Evolutionary conservation across 176 grass and related monocot species (phyloP), one percentile per base, ranked within the genome.

Genomic region (Musa acuminata): DNA sequence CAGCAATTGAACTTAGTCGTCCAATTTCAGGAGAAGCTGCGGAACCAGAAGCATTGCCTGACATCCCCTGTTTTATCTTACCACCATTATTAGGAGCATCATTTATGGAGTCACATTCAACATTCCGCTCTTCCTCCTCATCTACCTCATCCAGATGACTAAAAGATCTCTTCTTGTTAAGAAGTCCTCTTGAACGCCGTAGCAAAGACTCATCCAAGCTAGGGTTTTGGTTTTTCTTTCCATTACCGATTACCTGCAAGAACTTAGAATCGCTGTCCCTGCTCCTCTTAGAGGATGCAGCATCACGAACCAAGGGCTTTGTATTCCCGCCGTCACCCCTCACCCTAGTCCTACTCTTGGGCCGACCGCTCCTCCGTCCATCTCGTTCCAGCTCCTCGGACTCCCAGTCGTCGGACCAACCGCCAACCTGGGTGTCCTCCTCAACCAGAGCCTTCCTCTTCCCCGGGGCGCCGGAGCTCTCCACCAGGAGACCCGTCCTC

Each of bases 1-100:
- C 83, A 53, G 71, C 77, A 50, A 13, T 51, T 67, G 67, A 66
- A 55, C 29, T 78, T 22, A 26, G 9, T 2, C 9, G 24, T 65
- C 0, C 63, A 65, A 13, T 21, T 51, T 11, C 19, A 51, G 67
- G 2, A 6, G 29, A 51, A 13, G 17, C 1, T 27, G 22, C 26
- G 48, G 13, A 27, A 9, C 26, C 14, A 13, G 27, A 9, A 8
- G 12, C 25, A 67, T 35, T 21, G 10, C 0, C 19, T 20, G 35
- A n/a, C 16, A 11, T 51, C 9, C 10, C 67, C 67, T 11, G 49
- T 51, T 51, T 19, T n/a, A 53, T 10, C 20, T 16, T 52, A 14
- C 52, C 72, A 74, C 22, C 22, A 27, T 35, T 27, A 55, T 19
- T 9, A 55, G 24, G 25, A 35, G 22, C 72, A 74, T 29, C 24